Percentiles rank a stretch among this genome's conserved stretches.
Evolutionary conservation across 345 rosid genomes (phyloP).

Genomic region (Streptanthus diversifolius): DNA sequence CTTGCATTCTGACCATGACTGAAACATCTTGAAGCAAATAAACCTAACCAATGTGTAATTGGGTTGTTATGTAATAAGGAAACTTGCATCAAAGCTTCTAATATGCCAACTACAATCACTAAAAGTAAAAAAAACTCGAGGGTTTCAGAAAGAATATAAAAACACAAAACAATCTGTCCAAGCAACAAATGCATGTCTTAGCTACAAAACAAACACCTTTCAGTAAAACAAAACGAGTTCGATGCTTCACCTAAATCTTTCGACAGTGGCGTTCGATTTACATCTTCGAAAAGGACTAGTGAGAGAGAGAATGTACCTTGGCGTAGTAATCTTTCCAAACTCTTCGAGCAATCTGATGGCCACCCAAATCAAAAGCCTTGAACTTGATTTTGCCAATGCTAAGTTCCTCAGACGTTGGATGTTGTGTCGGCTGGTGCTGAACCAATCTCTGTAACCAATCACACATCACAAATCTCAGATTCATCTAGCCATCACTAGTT

Average conservation of each 20-base stretch:
- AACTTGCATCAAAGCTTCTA: neutral
- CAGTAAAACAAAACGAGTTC: neutral
- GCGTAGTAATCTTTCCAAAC: slow-evolving; percentile 91
- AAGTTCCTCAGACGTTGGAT: slow-evolving; percentile 79
- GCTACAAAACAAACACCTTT: slow-evolving; percentile 27
- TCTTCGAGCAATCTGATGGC: slow-evolving; percentile 82
- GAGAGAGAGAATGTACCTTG: slow-evolving; percentile 40
- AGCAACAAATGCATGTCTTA: neutral
- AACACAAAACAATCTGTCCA: neutral
- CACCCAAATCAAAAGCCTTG: slow-evolving; percentile 85
- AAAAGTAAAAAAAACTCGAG: neutral
- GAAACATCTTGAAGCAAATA: neutral
- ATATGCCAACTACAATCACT: neutral
- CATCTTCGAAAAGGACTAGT: neutral
- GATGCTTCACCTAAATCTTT: neutral
- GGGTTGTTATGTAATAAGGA: neutral
- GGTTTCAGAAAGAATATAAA: neutral
- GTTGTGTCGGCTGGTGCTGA: slow-evolving; percentile 80
- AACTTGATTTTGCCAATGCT: slow-evolving; percentile 82
- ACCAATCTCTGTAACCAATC: slow-evolving; percentile 58
- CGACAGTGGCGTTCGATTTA: neutral
- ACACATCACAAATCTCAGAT: neutral
- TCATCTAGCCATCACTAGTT: neutral
- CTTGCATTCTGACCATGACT: neutral
- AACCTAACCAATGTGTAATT: neutral